Evolutionary conservation across 352 stramenopile species (phyloP), one percentile per base, ranked within the genome.

Genomic region (Phytopythium oedochilum): DNA sequence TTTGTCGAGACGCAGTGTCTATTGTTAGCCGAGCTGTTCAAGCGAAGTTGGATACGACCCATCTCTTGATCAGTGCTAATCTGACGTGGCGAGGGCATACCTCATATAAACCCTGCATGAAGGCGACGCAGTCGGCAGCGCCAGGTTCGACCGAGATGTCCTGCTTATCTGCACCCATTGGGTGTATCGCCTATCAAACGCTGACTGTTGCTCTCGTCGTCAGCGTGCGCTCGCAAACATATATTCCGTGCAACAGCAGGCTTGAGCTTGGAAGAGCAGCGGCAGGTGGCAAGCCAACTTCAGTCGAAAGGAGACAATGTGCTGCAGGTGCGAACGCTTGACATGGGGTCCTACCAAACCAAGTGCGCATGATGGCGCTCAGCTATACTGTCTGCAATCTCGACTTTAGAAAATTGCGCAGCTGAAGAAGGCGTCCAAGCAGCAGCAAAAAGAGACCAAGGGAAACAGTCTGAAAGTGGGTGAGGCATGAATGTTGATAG

Each of bases 241-340:
- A 39, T 88, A 22, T 92, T 92, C 53, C 75, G 73, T 8, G 71
- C 79, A n/a, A 88, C 78, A 5, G 66, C 73, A 42, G 79, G 79
- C 20, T 56, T 89, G 31, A 78, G 79, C 20, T 62, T 92, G 12
- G 61, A 86, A 8, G 66, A 92, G 45, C 82, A 92, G 47, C 71
- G 80, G 18, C 63, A 82, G 31, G 61, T 92, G 18, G 73, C 71
- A 0, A 63, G 59, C 0, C 64, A 86, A 26, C 59, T 92, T 18
- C 71, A 85, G 52, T 55, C 64, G 17, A 68, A 62, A 43, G 71
- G 79, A 15, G 62, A 80, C 10, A 68, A 80, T 50, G 71, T 88
- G 8, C 59, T 92, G 22, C 63, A 88, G 68, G 78, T 89, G 57
- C 17, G 51, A 4, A 6, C 14, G 0, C 5, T 2, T n/a, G 34